Evolutionary conservation across 179 eudicot genomes (phyloP).

Genomic region (Nepenthes alata): DNA sequence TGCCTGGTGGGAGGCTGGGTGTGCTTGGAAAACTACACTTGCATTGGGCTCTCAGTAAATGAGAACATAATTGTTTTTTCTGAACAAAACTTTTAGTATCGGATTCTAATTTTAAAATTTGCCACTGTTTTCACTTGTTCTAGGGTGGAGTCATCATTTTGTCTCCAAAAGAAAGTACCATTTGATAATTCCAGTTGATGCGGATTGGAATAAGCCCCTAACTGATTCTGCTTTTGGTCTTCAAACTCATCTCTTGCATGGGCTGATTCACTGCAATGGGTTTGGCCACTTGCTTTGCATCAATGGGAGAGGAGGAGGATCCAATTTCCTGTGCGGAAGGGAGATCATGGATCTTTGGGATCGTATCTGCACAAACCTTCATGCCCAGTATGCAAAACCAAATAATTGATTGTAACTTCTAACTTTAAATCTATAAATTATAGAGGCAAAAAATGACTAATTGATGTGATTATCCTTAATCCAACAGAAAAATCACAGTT

Average conservation of each 20-base stretch:
- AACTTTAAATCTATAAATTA: neutral
- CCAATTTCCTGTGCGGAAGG: slow-evolving; percentile 34
- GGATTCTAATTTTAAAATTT: neutral
- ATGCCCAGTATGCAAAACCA: slow-evolving; percentile 34
- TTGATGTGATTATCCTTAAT: neutral
- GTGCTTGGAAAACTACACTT: too few relatives aligned
- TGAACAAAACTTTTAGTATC: too few relatives aligned
- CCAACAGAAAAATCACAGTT: slow-evolving; percentile 49
- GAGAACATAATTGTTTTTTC: too few relatives aligned
- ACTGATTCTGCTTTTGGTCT: slow-evolving; percentile 27
- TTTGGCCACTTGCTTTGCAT: slow-evolving; percentile 71
- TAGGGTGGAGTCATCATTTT: slow-evolving; percentile 88
- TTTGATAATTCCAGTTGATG: slow-evolving; percentile 53
- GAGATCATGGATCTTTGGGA: slow-evolving; percentile 81
- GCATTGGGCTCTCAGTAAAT: too few relatives aligned
- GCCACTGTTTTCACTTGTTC: slow-evolving; percentile 1
- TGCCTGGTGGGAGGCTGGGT: too few relatives aligned
- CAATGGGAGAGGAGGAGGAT: slow-evolving; percentile 61
- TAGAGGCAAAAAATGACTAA: too few relatives aligned
- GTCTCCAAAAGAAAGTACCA: slow-evolving; percentile 71
- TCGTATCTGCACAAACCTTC: slow-evolving; percentile 64
- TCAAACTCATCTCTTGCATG: slow-evolving; percentile 59
- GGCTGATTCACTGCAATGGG: slow-evolving; percentile 78
- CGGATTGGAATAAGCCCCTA: slow-evolving; percentile 53
- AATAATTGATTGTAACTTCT: neutral